These are phyloP conservation scores for Calonectria fujianensis DNA, from an alignment of 2,329 filamentous ascomycete genomes.

Conservation along the genomic window DNA sequence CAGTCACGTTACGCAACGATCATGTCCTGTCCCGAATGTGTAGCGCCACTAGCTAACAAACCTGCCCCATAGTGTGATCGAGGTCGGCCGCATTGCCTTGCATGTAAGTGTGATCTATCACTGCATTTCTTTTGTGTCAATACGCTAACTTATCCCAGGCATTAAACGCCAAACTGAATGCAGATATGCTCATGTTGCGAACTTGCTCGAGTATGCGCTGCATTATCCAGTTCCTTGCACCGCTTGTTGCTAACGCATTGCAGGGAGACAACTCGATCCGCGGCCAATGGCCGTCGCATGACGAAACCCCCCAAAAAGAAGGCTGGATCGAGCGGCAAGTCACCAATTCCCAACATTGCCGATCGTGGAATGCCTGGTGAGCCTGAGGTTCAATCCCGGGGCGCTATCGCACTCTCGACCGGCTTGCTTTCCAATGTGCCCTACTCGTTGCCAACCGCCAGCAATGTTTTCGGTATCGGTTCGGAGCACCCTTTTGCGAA, in stretches of 20 bases:
- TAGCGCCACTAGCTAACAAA: slow-evolving; percentile 40
- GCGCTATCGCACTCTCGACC: slow-evolving; percentile 73
- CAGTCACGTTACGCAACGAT: slow-evolving; percentile 15
- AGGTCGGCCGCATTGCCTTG: slow-evolving; percentile 80
- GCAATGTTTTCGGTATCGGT: slow-evolving; percentile 87
- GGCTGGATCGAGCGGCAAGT: slow-evolving; percentile 60
- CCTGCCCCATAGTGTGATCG: slow-evolving; percentile 78
- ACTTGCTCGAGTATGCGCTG: slow-evolving; percentile 80
- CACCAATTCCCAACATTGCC: slow-evolving; percentile 72
- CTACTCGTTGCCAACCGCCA: slow-evolving; percentile 81
- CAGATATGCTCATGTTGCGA: slow-evolving; percentile 84
- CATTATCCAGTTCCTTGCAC: neutral
- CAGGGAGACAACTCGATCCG: slow-evolving; percentile 75
- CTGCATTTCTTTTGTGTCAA: neutral
- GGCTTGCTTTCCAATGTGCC: slow-evolving; percentile 83
- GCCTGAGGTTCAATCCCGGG: slow-evolving; percentile 66
- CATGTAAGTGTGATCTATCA: slow-evolving; percentile 68
- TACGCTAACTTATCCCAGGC: slow-evolving; percentile 66
- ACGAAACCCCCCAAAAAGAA: slow-evolving; percentile 76
- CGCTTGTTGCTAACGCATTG: slow-evolving; percentile 41
- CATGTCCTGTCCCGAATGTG: neutral
- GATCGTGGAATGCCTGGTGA: slow-evolving; percentile 70
- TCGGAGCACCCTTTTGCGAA: slow-evolving; percentile 88
- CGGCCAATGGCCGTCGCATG: slow-evolving; percentile 73
- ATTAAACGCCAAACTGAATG: slow-evolving; percentile 86